Percentiles rank a stretch among this genome's conserved stretches.
These are phyloP conservation scores for Leptodontidium sp. DNA, from an alignment of 2,329 filamentous ascomycete species.

Conservation along the genomic window DNA sequence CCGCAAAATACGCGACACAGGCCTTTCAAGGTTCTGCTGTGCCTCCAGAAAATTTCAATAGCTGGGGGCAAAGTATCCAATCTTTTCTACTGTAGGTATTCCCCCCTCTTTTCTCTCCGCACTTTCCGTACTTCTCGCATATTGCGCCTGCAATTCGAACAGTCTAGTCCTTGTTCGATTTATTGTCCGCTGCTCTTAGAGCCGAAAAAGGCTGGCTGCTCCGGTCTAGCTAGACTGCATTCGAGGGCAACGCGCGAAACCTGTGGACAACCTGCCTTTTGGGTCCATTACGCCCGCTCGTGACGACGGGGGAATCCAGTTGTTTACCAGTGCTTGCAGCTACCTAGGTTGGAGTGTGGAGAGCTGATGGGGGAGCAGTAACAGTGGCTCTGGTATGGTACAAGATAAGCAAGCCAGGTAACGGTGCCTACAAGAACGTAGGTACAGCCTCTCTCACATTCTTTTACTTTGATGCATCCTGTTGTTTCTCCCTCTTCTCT, in stretches of 20 bases:
- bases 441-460: too few species aligned
- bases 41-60: background rate
- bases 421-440: background rate
- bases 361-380: background rate
- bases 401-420: background rate
- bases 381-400: background rate
- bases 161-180: background rate
- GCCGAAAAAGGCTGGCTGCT: background rate
- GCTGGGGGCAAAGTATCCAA: background rate
- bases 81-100: too few species aligned
- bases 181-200: background rate
- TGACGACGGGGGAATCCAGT: background rate
- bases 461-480: background rate
- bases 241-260: background rate
- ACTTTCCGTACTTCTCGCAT: background rate
- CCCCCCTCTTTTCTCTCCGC: background rate
- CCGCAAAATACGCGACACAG: background rate
- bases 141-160: background rate
- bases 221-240: background rate
- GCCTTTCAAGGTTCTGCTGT: background rate
- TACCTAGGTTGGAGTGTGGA: too few species aligned
- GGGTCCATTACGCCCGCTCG: too few species aligned
- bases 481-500: background rate
- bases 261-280: background rate
- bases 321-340: background rate